Evolutionary conservation across 306 rosid species (phyloP), one percentile per base, ranked within the genome.

Genomic region (Lathyrus tuberosus): DNA sequence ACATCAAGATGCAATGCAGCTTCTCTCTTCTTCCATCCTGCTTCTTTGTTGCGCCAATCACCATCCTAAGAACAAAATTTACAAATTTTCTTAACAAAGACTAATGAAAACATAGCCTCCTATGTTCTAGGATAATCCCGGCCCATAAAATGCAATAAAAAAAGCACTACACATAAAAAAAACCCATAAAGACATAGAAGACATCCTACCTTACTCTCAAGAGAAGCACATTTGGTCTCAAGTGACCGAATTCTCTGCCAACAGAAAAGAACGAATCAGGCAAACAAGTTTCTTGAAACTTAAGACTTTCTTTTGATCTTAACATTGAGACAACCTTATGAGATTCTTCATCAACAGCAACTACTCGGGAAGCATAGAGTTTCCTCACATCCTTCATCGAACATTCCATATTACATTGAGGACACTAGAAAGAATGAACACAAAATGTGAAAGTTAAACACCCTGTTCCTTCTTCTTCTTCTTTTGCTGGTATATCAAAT

Each of bases 391-490:
- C 98, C 80, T 81, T 93, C 83, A 79, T 22, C 10, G 84, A 64
- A 78, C 96, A 93, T 72, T 75, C 81, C 69, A 62, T 79, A 74
- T 88, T 90, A 80, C 98, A 92, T 67, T 90, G 96, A 62, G 98
- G 98, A 81, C 98, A 92, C 98, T 88, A 7, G 1, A 69, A 71
- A 22, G 1, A 33, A 48, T 43, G 2, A 38, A 56, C 69, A 80
- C 31, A 54, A 56, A 41, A 26, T 43, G 61, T 8, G 20, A 81
- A 71, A 8, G 40, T 52, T 11, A 66, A 17, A 5, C 10, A 3
- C 8, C 47, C 18, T 33, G 17, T 43, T 13, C 15, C 37, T 10
- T 28, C 16, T 30, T 11, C 37, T 10, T 28, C 16, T 30, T 11
- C 61, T 35, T 10, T 62, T 10, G 1, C 10, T 1, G 5, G 42